Base-by-base conservation (phyloP, 176 grass and related monocot genomes). In the Poa annua region DNA sequence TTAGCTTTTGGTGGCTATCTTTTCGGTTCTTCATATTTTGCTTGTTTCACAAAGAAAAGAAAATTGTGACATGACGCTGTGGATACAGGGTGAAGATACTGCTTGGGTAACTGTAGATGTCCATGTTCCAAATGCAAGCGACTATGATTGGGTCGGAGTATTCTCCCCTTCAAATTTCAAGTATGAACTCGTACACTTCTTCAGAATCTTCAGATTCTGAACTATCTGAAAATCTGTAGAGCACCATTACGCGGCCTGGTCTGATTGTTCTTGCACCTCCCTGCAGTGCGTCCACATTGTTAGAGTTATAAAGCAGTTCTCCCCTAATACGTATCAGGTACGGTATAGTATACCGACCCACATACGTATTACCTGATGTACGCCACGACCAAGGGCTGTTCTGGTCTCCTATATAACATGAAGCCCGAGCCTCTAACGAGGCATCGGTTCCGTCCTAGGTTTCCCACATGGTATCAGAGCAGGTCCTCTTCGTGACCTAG, bases 81-180 rank as follows among this genome's bases (percentile, higher is more conserved):
- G 54, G 55, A 70, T 3, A n/a, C 79, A 98, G 95, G 95, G 90
- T 26, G 76, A 98, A 64, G 92, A 95, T 81, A 91, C 85, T 7
- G 85, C 66, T n/a, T 98, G 88, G 90, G 85, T 98, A 41, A 83
- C 75, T 2, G 70, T 98, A 8, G 66, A 89, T 22, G 89, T 92
- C 12, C 29, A 47, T 22, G 48, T 41, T 69, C 84, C 92, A 5
- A 72, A 78, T 41, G 29, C 88, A 64, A 90, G 88, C 16, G 33
- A 15, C 2, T 79, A 74, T 9, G 90, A 98, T 56, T 98, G 95
- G 95, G 88, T 98, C 65, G 95, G 92, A 44, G 82, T 98, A 9
- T 98, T 98, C 48, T 98, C 95, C 65, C 95, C 95, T 55, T 91
- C 95, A 10, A 89, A 91, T 52, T 89, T 95, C 53, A 98, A 95